A percentile compares a stretch with the other conserved stretches of the same genome.
phyloP scores from a whole-genome alignment of 257 asterid genomes.

The Nemophila menziesii region DNA sequence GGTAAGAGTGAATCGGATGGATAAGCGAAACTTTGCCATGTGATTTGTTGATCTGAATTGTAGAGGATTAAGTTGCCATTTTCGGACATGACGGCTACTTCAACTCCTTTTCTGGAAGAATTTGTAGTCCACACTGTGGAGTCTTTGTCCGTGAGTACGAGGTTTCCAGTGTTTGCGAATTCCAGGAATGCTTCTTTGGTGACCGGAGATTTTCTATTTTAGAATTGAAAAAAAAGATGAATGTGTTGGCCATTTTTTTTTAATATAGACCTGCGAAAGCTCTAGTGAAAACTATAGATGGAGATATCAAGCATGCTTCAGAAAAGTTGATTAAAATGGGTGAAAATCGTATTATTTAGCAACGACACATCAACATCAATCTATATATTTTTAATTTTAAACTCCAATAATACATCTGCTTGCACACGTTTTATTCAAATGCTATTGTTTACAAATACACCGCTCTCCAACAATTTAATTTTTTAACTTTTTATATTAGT shows the following conservation, averaged over 20 bases:
- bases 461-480: too few species aligned
- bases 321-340: too few species aligned
- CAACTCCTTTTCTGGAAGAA: conserved; percentile 38
- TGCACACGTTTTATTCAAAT: too few species aligned
- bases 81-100: conserved; percentile 49
- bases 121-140: conserved; percentile 65
- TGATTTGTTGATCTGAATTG: conserved; percentile 20
- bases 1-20: conserved; percentile 89
- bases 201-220: conserved; percentile 76
- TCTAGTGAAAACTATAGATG: conserved; percentile 32
- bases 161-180: conserved; percentile 49
- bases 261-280: conserved; percentile 36
- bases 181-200: conserved; percentile 60
- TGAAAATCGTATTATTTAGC: too few species aligned
- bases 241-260: conserved; percentile 29
- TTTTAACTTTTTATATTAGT: too few species aligned
- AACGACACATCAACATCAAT: too few species aligned
- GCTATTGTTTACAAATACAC: too few species aligned
- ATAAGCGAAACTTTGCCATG: conserved; percentile 69
- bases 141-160: conserved; percentile 38
- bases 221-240: conserved; percentile 60
- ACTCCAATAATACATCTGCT: too few species aligned
- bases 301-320: conserved; percentile 7
- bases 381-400: too few species aligned
- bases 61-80: conserved; percentile 65